Evolutionary conservation across 2,329 filamentous ascomycete species (phyloP).

Genomic region (Massarina eburnea): DNA sequence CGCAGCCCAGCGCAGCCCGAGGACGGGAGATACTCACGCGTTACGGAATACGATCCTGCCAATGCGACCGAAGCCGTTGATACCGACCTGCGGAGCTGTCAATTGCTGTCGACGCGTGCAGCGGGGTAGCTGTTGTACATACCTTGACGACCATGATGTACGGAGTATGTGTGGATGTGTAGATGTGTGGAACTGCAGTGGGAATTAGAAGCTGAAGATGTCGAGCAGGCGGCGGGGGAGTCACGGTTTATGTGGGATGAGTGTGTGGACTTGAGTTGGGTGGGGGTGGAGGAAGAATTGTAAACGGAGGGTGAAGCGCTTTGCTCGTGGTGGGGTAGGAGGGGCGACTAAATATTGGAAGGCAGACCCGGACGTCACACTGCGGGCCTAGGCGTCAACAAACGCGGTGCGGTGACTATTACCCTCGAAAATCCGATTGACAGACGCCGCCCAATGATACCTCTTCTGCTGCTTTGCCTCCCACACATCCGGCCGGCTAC

Average conservation of each 20-base stretch:
- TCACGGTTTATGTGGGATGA: conserved; percentile 23
- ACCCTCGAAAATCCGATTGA: no score
- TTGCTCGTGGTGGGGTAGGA: conserved; percentile 34
- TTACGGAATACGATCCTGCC: conserved; percentile 99
- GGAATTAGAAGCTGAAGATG: conserved; percentile 1
- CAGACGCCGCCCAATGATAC: conserved; percentile 28
- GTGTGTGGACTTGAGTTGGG: conserved; percentile 16
- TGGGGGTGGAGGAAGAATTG: conserved; percentile 21
- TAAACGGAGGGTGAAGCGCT: conserved; percentile 25
- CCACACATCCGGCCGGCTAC: conserved; percentile 38
- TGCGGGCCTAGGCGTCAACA: neutral
- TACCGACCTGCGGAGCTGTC: conserved; percentile 69
- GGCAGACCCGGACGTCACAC: conserved; percentile 29
- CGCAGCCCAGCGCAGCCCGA: no score
- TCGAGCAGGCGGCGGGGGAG: conserved; percentile 13
- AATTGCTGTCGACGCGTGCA: conserved; percentile 20
- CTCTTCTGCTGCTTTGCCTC: conserved; percentile 16
- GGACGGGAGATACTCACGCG: conserved; percentile 60
- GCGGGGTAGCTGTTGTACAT: conserved; percentile 23
- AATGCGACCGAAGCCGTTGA: conserved; percentile 99
- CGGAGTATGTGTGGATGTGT: no score
- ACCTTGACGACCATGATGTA: conserved; percentile 57
- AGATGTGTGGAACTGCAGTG: conserved; percentile 8
- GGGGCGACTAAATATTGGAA: conserved; percentile 22
- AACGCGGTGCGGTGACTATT: no score